Conservation (phyloP, 768 basidiomycete species). For the Lentinula aciculospora region DNA sequence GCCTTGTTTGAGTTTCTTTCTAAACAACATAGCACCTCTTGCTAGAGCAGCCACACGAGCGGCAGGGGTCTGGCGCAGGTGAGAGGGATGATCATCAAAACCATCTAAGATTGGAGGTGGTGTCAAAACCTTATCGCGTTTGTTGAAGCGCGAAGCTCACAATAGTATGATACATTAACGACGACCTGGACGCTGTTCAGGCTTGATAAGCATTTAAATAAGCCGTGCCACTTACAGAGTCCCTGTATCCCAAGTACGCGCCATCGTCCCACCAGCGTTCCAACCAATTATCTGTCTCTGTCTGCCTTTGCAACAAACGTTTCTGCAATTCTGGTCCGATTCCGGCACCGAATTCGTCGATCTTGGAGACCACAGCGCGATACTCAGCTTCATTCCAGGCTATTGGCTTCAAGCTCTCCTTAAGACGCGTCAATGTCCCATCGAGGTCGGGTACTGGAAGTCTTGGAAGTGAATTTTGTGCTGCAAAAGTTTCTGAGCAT, state of each 20-base stretch:
- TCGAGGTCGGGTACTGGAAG: conserved; percentile 73
- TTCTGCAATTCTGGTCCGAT: conserved; percentile 57
- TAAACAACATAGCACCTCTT: conserved; percentile 69
- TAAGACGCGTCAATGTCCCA: conserved; percentile 63
- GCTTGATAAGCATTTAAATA: neutral
- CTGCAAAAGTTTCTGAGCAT: conserved; percentile 56
- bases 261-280: conserved; percentile 93
- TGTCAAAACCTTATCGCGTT: neutral
- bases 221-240: conserved; percentile 49
- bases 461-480: conserved; percentile 56
- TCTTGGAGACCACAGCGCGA: conserved; percentile 46
- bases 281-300: conserved; percentile 71
- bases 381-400: conserved; percentile 61
- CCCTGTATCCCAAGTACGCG: conserved; percentile 80
- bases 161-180: conserved; percentile 93
- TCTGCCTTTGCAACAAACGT: conserved; percentile 50
- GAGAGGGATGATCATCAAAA: conserved; percentile 60
- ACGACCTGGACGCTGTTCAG: conserved; percentile 47
- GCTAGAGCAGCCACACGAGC: conserved; percentile 70
- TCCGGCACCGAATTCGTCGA: conserved; percentile 55
- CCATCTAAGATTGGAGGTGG: conserved; percentile 51
- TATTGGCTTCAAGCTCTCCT: conserved; percentile 66
- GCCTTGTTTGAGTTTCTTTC: conserved; percentile 63
- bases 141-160: conserved; percentile 32
- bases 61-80: conserved; percentile 50